Evolutionary conservation across 139 green algal species (phyloP).

Genomic region (Pleodorina starrii): DNA sequence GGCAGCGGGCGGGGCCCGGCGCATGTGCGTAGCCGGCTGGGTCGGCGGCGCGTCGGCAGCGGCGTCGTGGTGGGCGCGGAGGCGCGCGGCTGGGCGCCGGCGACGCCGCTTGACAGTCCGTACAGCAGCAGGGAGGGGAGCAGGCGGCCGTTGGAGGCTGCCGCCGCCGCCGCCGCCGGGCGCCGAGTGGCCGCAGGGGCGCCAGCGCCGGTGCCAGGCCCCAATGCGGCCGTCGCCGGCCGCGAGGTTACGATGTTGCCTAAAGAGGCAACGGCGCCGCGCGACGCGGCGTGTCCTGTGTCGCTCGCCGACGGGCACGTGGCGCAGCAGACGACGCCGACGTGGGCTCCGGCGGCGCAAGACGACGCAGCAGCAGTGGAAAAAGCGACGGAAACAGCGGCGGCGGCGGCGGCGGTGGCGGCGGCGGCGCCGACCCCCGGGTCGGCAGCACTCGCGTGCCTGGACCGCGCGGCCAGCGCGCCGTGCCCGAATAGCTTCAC

Average conservation of each 20-base stretch:
- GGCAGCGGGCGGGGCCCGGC: not conserved
- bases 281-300: not conserved
- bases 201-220: not conserved
- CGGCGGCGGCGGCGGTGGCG: not conserved
- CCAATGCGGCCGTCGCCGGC: not conserved
- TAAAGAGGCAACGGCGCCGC: too few species aligned
- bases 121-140: not conserved
- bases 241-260: not conserved
- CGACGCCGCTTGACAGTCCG: not conserved
- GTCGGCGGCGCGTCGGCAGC: not conserved
- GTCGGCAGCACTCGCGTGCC: not conserved
- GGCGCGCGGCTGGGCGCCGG: constrained; percentile 23
- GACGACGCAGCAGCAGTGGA: too few species aligned
- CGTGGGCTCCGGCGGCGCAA: too few species aligned
- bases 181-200: not conserved
- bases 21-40: not conserved
- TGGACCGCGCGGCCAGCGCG: not conserved
- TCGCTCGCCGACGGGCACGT: too few species aligned
- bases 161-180: not conserved
- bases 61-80: not conserved
- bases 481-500: not conserved
- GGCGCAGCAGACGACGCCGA: too few species aligned
- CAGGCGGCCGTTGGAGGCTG: too few species aligned
- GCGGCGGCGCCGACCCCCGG: not conserved
- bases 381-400: too few species aligned